Evolutionary conservation across 192 early-diverging fungal genomes (phyloP).

Genomic region (Podila epigama): DNA sequence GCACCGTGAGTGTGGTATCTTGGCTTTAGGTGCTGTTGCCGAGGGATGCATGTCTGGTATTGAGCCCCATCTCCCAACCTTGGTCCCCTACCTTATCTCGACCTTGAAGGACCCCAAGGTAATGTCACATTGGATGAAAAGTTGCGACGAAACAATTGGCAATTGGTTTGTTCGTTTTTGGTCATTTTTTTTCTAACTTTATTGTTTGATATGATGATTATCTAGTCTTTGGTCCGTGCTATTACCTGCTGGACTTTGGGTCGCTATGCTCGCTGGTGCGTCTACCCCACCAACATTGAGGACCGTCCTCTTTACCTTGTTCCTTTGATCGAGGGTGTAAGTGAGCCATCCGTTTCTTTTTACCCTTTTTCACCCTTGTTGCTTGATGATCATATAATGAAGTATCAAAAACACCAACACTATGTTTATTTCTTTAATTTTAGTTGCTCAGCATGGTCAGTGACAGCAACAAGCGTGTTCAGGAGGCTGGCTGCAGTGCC

Average conservation of each 20-base stretch:
- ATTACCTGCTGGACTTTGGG: conserved; percentile 99
- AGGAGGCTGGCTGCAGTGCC: conserved; percentile 96
- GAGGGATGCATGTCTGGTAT: conserved; percentile 94
- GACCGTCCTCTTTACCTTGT: conserved; percentile 78
- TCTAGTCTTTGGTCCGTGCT: conserved; percentile 88
- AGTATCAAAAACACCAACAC: neutral
- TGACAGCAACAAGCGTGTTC: conserved; percentile 98
- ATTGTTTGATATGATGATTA: neutral
- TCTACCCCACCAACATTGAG: conserved; percentile 62
- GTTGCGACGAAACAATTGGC: no score
- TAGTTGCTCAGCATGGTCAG: conserved; percentile 74
- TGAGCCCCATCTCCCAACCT: conserved; percentile 84
- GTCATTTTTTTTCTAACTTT: neutral
- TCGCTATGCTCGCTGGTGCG: conserved; percentile 88
- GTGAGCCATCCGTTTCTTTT: no score
- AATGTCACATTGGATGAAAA: neutral
- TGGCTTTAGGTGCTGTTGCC: conserved; percentile 97
- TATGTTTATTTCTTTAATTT: conserved; percentile 19
- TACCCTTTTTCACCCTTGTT: no score
- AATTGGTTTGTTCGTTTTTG: neutral
- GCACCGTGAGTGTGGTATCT: conserved; percentile 91
- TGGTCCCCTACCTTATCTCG: conserved; percentile 86
- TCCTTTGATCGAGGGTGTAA: conserved; percentile 77
- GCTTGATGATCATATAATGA: no score
- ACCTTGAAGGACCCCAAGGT: conserved; percentile 84